These are phyloP conservation scores for Artemisia tridentata DNA, from an alignment of 129 eudicot species.

Conservation along the genomic window DNA sequence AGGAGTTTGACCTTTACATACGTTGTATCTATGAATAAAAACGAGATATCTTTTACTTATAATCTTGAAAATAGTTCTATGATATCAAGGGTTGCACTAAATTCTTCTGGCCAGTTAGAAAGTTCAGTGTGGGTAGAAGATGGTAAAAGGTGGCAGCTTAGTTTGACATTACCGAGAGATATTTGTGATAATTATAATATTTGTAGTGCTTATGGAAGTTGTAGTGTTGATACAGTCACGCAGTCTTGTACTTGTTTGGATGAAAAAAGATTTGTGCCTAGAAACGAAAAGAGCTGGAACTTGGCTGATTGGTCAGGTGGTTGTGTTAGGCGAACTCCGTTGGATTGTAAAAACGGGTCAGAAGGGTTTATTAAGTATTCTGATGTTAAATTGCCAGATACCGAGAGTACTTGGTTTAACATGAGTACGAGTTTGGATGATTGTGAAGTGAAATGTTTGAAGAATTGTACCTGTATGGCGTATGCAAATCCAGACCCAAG, in stretches of 20 bases:
- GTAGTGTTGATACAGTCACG: constrained; percentile 5
- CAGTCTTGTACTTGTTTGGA: constrained; percentile 32
- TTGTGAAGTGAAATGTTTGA: constrained; percentile 31
- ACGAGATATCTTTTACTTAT: constrained; percentile 24
- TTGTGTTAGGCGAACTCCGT: constrained; percentile 40
- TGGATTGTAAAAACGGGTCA: constrained; percentile 35
- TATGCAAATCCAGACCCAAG: constrained; percentile 35
- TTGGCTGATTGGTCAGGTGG: constrained; percentile 55
- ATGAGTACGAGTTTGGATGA: constrained; percentile 35
- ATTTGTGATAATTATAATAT: constrained; percentile 39
- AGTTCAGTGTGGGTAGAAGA: constrained; percentile 27
- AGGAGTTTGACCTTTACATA: neutral
- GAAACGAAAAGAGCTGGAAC: constrained; percentile 36
- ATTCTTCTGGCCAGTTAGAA: constrained; percentile 20
- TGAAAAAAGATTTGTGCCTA: constrained; percentile 38
- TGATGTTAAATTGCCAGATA: constrained; percentile 36
- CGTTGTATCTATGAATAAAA: constrained; percentile 9
- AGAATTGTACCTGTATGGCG: constrained; percentile 44
- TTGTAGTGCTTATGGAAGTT: constrained; percentile 35
- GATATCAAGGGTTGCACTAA: constrained; percentile 9
- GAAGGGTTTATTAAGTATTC: constrained; percentile 39
- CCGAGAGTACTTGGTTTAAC: constrained; percentile 32
- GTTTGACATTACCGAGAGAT: constrained; percentile 26
- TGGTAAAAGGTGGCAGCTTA: constrained; percentile 33
- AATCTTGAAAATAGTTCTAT: constrained; percentile 4